Conservation (phyloP, 768 basidiomycete genomes). For the Suillus clintonianus region DNA sequence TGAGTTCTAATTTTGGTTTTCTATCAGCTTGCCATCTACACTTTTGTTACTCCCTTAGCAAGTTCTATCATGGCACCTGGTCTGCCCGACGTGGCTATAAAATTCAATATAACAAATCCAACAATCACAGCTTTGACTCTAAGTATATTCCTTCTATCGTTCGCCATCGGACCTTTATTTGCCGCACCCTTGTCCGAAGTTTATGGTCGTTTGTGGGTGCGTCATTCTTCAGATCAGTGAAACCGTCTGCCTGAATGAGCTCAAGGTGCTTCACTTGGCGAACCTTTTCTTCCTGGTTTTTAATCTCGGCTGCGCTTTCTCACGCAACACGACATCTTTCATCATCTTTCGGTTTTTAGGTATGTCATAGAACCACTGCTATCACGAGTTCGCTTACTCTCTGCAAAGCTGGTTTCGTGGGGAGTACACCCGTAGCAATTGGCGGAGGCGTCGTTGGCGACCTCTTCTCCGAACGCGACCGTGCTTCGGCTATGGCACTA, state of each 20-base stretch:
- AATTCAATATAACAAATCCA: background rate
- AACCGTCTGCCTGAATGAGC: background rate
- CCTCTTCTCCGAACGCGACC: constrained; percentile 62
- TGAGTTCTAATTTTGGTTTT: background rate
- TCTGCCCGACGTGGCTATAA: background rate
- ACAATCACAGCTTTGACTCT: background rate
- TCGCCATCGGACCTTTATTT: background rate
- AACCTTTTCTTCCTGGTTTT: background rate
- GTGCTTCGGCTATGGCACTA: constrained; percentile 70
- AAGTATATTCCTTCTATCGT: background rate
- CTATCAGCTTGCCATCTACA: background rate
- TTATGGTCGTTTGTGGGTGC: constrained; percentile 25
- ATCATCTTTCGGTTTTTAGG: constrained; percentile 70
- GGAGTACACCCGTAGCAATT: constrained; percentile 62
- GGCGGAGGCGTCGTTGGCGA: constrained; percentile 69
- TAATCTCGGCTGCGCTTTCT: background rate
- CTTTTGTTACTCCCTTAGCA: background rate
- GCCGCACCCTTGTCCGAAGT: background rate
- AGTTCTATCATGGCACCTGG: background rate
- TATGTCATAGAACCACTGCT: constrained; percentile 33
- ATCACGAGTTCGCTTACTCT: background rate
- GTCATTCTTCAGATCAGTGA: background rate
- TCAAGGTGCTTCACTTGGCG: background rate
- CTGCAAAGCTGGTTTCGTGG: constrained; percentile 58
- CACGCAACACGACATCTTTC: constrained; percentile 34